These are phyloP conservation scores for Maudiozyma humilis DNA, from an alignment of 1,139 yeast species.

Conservation along the genomic window DNA sequence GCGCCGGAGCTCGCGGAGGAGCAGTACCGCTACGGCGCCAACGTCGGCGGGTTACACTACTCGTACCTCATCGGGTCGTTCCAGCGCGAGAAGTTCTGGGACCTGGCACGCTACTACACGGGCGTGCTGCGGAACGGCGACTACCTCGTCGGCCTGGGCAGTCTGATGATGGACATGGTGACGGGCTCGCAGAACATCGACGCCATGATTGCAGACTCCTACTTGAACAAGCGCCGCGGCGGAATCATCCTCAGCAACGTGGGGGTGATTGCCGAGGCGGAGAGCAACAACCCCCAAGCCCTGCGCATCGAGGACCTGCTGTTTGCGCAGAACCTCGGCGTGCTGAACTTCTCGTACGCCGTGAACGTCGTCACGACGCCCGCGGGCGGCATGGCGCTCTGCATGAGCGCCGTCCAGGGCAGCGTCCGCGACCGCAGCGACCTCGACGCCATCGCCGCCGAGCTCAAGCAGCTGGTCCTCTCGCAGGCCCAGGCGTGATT, in stretches of 20 bases:
- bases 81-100: conserved; percentile 17
- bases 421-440: conserved; percentile 7
- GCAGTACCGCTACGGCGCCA: conserved; percentile 21
- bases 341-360: conserved; percentile 18
- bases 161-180: conserved; percentile 19
- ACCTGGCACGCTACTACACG: conserved; percentile 17
- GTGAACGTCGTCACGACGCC: conserved; percentile 20
- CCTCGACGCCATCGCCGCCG: not conserved
- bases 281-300: conserved; percentile 3
- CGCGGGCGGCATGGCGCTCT: conserved; percentile 20
- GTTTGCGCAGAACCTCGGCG: conserved; percentile 23
- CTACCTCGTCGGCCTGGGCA: conserved; percentile 18
- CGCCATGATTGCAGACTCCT: conserved; percentile 14
- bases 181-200: conserved; percentile 18
- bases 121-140: conserved; percentile 14
- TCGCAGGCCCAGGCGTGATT: too few species aligned
- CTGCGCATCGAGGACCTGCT: conserved; percentile 13
- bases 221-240: conserved; percentile 16
- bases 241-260: conserved; percentile 24
- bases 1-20: conserved; percentile 15
- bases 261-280: conserved; percentile 14
- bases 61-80: conserved; percentile 20
- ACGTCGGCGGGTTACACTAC: conserved; percentile 24
- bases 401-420: conserved; percentile 16
- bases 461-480: not conserved